Evolutionary conservation across 208 protist genomes (phyloP).

Genomic region (Tetramitus jugosus): DNA sequence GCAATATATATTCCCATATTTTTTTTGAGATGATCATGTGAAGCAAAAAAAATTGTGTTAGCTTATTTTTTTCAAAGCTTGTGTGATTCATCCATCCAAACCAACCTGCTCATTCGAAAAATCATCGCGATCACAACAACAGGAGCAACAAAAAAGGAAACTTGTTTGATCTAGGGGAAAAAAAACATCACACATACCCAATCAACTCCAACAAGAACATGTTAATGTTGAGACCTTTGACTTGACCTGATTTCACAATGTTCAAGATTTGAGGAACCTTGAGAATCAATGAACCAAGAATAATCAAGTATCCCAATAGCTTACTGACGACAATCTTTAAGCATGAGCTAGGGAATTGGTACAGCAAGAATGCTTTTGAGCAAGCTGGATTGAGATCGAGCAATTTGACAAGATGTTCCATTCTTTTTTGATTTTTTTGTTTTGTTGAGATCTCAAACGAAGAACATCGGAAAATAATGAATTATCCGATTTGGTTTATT

Average conservation of each 20-base stretch:
- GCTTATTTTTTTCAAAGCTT: no score
- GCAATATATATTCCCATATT: no score
- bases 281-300: background rate
- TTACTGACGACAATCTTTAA: slow-evolving; percentile 15
- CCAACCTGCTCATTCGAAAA: no score
- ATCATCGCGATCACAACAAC: no score
- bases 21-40: no score
- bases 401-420: background rate
- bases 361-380: background rate
- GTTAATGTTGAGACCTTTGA: background rate
- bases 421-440: background rate
- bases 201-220: slow-evolving; percentile 20
- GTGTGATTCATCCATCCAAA: no score
- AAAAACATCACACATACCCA: no score
- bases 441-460: no score
- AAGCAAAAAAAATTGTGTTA: background rate
- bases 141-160: no score
- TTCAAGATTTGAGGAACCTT: slow-evolving; percentile 27
- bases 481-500: no score
- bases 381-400: background rate
- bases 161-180: no score
- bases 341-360: background rate
- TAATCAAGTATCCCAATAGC: slow-evolving; percentile 10
- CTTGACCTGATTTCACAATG: background rate
- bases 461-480: no score